A percentile compares a stretch with the other conserved stretches of the same genome.
Evolutionary conservation across 2,329 filamentous ascomycete genomes (phyloP).

Genomic region (Decorospora gaudefroyi): DNA sequence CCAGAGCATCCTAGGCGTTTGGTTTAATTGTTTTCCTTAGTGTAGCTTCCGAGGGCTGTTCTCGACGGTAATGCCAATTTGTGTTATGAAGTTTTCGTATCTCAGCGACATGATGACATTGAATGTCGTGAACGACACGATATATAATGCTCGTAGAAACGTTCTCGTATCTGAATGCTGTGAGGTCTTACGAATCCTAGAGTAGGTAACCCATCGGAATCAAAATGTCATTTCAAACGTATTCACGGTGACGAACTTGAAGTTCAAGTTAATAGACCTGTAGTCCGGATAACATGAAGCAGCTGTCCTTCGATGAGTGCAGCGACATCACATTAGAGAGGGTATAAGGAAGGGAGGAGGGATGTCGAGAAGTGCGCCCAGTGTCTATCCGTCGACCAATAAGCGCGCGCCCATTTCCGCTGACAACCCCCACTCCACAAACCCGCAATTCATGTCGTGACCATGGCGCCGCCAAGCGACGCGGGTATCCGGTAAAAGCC

Average conservation of each 20-base stretch:
- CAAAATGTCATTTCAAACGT: too few species aligned
- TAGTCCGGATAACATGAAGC: too few species aligned
- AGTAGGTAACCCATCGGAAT: too few species aligned
- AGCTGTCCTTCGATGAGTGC: too few species aligned
- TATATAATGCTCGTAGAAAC: neutral
- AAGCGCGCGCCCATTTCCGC: slow-evolving; percentile 8
- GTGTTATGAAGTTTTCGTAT: neutral
- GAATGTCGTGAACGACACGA: neutral
- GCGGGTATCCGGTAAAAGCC: neutral
- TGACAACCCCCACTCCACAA: slow-evolving; percentile 15
- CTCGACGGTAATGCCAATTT: neutral
- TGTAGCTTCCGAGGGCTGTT: neutral
- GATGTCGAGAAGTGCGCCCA: neutral
- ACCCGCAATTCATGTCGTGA: slow-evolving; percentile 26
- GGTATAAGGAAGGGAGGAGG: neutral
- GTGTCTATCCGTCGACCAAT: slow-evolving; percentile 14
- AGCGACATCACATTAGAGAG: too few species aligned
- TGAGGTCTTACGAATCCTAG: too few species aligned
- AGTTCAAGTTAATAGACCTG: too few species aligned
- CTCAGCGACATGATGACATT: neutral
- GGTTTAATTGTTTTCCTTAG: neutral
- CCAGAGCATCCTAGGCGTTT: too few species aligned
- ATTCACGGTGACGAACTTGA: too few species aligned
- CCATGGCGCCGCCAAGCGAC: slow-evolving; percentile 17
- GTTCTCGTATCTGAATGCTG: slow-evolving; percentile 5